Base-by-base conservation (phyloP, 2,329 filamentous ascomycete genomes). In the Ambrosiella beaveri region DNA sequence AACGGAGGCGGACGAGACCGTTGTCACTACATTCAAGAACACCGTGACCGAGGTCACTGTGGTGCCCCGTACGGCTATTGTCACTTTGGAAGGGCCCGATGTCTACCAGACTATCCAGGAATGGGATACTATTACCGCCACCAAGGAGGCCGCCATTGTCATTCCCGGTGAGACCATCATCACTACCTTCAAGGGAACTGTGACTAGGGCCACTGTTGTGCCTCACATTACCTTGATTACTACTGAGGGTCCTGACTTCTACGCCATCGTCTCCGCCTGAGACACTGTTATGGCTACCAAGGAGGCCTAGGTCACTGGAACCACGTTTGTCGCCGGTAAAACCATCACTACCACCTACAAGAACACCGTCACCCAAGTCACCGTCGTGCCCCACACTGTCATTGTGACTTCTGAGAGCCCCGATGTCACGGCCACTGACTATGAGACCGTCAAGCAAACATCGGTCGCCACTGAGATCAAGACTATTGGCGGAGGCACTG, bases 41-140 rank as follows among this genome's bases (percentile, higher is more conserved):
- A n/a, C 35, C 40, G 45, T 56, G n/a, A 52, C 57, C 11, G 44
- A 55, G 1, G 57, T 55, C 35, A 56, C 45, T 6, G 38, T 50
- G 11, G 15, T 59, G 1, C 57, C 57, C 1, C 53, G 50, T 7
- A 52, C 17, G n/a, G 45, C 54, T 12, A 4, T 59, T 13, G 7
- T 51, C 53, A 59, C 53, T 8, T 59, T 52, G 8, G 53, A 59
- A 36, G 35, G 38, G n/a, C 53, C 57, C 15, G 57, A 59, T 15
- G 53, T 59, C 19, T 49, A 40, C 7, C 13, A 39, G 1, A 41
- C 44, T 3, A 54, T 56, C n/a, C n/a, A 41, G 8, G 17, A 59
- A 39, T 56, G 36, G n/a, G 53, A 56, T 7, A 56, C 54, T 1
- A 37, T 56, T 7, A 59, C 58, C 2, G n/a, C 39, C 17, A 56